These are phyloP conservation scores for Abrus precatorius DNA, from an alignment of 306 rosid genomes.

Conservation along the genomic window DNA sequence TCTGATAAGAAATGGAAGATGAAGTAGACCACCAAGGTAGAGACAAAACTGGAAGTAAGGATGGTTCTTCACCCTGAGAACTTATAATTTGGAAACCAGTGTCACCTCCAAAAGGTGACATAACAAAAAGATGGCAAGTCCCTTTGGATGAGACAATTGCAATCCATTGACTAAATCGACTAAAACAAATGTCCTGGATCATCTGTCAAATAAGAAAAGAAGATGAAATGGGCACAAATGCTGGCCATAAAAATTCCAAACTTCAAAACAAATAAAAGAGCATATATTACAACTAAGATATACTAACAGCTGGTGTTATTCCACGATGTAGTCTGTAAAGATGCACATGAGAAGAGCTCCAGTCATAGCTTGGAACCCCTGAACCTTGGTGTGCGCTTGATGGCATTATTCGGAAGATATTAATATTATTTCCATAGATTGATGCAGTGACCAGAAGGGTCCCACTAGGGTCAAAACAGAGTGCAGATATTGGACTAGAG, in stretches of 20 bases:
- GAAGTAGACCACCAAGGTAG: slow-evolving; percentile 91
- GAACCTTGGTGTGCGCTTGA: slow-evolving; percentile 66
- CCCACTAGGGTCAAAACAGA: slow-evolving; percentile 93
- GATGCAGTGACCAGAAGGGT: slow-evolving; percentile 94
- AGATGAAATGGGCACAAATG: slow-evolving; percentile 28
- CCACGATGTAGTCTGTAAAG: slow-evolving; percentile 94
- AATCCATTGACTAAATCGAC: slow-evolving; percentile 89
- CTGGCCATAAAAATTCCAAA: slow-evolving; percentile 25
- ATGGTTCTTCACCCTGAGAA: slow-evolving; percentile 73
- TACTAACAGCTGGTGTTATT: slow-evolving; percentile 92
- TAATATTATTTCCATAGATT: slow-evolving; percentile 80
- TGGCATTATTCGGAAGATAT: slow-evolving; percentile 91
- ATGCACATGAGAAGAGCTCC: slow-evolving; percentile 86
- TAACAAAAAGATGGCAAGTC: slow-evolving; percentile 84
- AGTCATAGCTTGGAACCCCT: slow-evolving; percentile 60
- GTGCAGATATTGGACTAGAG: slow-evolving; percentile 89
- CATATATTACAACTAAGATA: slow-evolving; percentile 40
- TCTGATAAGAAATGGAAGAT: slow-evolving; percentile 62
- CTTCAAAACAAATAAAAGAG: slow-evolving; percentile 42
- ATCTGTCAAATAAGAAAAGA: slow-evolving; percentile 60
- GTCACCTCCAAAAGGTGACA: slow-evolving; percentile 94
- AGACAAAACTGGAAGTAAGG: slow-evolving; percentile 71
- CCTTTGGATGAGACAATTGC: slow-evolving; percentile 94
- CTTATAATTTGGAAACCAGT: slow-evolving; percentile 72
- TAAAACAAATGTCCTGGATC: slow-evolving; percentile 95